phyloP scores from a whole-genome alignment of 106 monocot genomes.

The Cymbidium sinense region DNA sequence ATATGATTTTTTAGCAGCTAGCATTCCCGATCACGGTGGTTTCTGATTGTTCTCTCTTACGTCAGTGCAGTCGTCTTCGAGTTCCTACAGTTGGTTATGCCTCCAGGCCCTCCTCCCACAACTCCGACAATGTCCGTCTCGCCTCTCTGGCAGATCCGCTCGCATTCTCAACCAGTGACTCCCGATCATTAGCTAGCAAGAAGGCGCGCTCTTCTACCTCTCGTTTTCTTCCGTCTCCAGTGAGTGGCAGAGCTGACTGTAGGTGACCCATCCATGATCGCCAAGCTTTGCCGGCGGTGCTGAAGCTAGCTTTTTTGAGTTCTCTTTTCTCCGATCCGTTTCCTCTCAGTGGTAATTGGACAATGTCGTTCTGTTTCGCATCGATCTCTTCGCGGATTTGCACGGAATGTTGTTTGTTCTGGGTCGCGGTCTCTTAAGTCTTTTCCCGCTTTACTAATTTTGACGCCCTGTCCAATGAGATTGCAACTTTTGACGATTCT shows the following conservation, averaged over 20 bases:
- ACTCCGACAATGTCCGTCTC: background rate
- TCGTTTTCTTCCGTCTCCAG: background rate
- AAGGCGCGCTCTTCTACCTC: background rate
- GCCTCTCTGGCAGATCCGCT: background rate
- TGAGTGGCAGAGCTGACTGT: background rate
- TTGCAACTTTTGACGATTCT: slow-evolving; percentile 1
- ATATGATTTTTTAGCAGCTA: no score
- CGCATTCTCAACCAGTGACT: background rate
- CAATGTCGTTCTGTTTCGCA: background rate
- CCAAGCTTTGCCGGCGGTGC: background rate
- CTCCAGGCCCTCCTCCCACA: background rate
- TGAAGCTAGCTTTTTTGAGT: background rate
- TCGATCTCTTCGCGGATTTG: background rate
- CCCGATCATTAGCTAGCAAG: background rate
- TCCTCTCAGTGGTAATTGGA: background rate
- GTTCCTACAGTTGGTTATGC: background rate
- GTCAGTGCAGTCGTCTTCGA: no score
- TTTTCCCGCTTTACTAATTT: background rate
- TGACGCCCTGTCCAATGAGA: background rate
- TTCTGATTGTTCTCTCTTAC: background rate
- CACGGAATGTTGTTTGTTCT: background rate
- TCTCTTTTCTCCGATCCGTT: background rate
- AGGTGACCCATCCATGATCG: background rate
- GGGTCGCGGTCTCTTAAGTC: background rate
- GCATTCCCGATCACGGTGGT: no score